These are phyloP conservation scores for Dorcoceras hygrometricum DNA, from an alignment of 257 asterid species.

Conservation along the genomic window DNA sequence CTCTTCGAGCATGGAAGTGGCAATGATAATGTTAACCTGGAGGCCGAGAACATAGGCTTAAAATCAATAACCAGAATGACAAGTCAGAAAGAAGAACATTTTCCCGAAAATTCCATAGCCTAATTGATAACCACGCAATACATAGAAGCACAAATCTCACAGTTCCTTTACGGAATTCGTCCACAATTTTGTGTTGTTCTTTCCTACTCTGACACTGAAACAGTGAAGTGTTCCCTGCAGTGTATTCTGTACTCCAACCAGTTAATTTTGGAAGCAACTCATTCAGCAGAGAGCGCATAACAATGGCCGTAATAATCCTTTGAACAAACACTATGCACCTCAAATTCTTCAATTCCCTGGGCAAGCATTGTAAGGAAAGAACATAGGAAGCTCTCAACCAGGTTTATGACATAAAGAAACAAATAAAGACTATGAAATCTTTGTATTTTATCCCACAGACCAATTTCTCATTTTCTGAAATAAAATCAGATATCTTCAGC, in stretches of 20 bases:
- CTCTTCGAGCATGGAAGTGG: constrained; percentile 93
- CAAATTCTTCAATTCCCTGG: constrained; percentile 63
- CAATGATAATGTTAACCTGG: constrained; percentile 76
- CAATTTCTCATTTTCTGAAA: not conserved
- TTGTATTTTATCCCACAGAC: not conserved
- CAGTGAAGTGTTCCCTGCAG: constrained; percentile 52
- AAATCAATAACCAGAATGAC: not conserved
- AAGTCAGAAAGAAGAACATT: not conserved
- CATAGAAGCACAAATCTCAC: constrained; percentile 27
- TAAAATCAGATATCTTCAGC: not conserved
- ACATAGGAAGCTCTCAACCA: constrained; percentile 1
- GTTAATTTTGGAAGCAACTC: constrained; percentile 49
- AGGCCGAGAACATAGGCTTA: constrained; percentile 7
- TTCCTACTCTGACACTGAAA: constrained; percentile 62
- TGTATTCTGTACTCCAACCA: constrained; percentile 72
- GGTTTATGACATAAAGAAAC: not conserved
- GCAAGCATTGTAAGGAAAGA: constrained; percentile 6
- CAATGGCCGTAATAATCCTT: constrained; percentile 74
- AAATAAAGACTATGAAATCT: not conserved
- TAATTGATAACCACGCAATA: not conserved
- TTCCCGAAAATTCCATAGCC: not conserved
- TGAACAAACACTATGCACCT: constrained; percentile 86
- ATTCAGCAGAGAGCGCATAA: constrained; percentile 50
- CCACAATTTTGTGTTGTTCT: constrained; percentile 52
- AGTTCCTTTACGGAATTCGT: constrained; percentile 57